Percentiles rank a stretch among this genome's conserved stretches.
These are phyloP conservation scores for Xylaria sp. DNA, from an alignment of 2,329 filamentous ascomycete genomes.

Conservation along the genomic window DNA sequence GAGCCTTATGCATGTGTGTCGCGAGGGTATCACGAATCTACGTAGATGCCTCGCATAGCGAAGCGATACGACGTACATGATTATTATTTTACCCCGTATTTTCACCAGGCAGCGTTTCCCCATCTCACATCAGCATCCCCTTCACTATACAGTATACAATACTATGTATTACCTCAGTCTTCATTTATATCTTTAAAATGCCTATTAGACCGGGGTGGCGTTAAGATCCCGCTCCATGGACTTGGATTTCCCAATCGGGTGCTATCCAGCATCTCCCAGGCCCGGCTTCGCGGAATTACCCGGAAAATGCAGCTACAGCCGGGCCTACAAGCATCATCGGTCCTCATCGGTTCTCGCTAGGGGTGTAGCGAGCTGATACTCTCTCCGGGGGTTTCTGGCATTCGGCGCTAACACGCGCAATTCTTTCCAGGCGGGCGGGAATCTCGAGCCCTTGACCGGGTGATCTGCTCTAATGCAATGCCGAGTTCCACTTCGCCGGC, in stretches of 20 bases:
- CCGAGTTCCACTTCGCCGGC: constrained; percentile 3
- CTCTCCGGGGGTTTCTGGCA: background rate
- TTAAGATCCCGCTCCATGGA: constrained; percentile 23
- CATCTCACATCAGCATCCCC: constrained; percentile 23
- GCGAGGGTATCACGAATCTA: background rate
- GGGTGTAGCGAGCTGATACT: constrained; percentile 7
- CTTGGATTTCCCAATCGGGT: constrained; percentile 17
- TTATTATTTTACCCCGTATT: constrained; percentile 5
- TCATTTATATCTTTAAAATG: constrained; percentile 9
- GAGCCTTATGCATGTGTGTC: background rate
- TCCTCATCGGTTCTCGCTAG: background rate
- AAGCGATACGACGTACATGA: background rate
- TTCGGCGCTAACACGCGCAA: background rate
- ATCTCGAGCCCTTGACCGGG: background rate
- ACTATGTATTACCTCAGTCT: constrained; percentile 5
- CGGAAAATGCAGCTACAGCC: background rate
- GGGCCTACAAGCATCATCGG: background rate
- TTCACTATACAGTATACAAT: too few species aligned
- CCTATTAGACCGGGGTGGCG: constrained; percentile 5
- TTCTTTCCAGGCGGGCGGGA: background rate
- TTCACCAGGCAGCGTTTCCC: background rate
- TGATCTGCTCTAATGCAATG: constrained; percentile 2
- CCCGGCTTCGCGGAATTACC: constrained; percentile 7
- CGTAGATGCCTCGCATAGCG: constrained; percentile 12
- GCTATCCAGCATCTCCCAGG: constrained; percentile 3